Evolutionary conservation across 1,284 basidiomycete genomes (phyloP), one percentile per base, ranked within the genome.

Genomic region (Malassezia equina): DNA sequence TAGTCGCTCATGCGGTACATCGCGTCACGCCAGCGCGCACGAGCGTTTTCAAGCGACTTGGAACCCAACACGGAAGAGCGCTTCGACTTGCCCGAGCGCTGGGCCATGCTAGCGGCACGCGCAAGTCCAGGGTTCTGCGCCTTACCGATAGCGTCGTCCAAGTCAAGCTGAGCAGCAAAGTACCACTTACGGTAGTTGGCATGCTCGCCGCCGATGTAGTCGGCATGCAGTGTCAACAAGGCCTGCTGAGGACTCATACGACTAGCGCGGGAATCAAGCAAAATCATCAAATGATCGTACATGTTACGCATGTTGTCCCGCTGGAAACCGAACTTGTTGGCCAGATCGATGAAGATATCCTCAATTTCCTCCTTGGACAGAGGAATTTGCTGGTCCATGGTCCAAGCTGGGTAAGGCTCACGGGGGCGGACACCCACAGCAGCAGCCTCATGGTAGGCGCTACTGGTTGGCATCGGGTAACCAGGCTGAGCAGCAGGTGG

Each of bases 1-100:
- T 99, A 99, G 74, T 93, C 88, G 69, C 85, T 88, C 94, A 98
- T 98, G 77, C 85, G 87, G 79, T 89, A 86, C 93, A 98, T 99
- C 11, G 94, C 93, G 69, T 90, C 86, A 44, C 91, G 81, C 94
- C 94, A 99, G 52, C 93, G 82, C 60, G 86, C 86, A 58, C 89
- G 80, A 15, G 93, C 93, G 8, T 83, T 86, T 66, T 86, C 83
- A 11, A 74, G 59, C 40, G 88, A 89, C 77, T 94, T 94, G 75
- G 85, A 85, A 44, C 83, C 81, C 32, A 47, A 17, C 29, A 52
- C 12, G 7, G 31, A 25, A 25, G 39, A 24, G 28, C 55, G 51
- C 21, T 60, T 58, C 5, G 41, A 9, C 19, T 56, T 56, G 36
- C 58, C 61, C 19, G 59, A 54, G 13, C 69, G 66, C 40, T 66